These are phyloP conservation scores for Trypanosoma vivax DNA, from an alignment of 208 protist genomes.

Conservation along the genomic window DNA sequence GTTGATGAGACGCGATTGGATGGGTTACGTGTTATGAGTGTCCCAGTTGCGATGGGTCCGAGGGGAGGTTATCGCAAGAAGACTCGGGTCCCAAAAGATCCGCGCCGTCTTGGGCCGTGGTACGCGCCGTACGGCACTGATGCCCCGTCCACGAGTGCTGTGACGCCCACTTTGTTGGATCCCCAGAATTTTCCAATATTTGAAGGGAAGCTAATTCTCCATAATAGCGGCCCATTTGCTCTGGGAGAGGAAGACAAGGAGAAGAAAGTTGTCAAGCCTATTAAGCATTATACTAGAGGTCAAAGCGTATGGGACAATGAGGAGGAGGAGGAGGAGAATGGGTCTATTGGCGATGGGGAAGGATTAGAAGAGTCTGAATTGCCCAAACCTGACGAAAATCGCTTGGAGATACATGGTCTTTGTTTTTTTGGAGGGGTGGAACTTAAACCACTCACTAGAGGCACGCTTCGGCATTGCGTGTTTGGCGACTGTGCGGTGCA, in stretches of 20 bases:
- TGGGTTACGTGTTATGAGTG: conserved; percentile 49
- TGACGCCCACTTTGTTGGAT: conserved; percentile 47
- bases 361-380: conserved; percentile 3
- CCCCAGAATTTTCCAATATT: conserved; percentile 40
- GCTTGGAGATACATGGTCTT: conserved; percentile 43
- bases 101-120: conserved; percentile 59
- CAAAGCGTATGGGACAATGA: conserved; percentile 23
- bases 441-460: conserved; percentile 53
- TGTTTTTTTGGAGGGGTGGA: conserved; percentile 45
- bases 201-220: conserved; percentile 16
- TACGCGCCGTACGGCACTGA: conserved; percentile 28
- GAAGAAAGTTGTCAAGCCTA: conserved; percentile 2
- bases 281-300: conserved; percentile 19
- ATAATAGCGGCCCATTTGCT: conserved; percentile 17
- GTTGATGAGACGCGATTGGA: conserved; percentile 53
- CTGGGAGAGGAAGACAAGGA: conserved; percentile 10
- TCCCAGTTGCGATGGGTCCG: conserved; percentile 36
- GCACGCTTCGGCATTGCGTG: conserved; percentile 55
- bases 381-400: not conserved
- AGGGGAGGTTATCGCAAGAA: conserved; percentile 24
- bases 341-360: conserved; percentile 14
- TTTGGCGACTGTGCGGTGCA: conserved; percentile 24
- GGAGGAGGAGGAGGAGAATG: conserved; percentile 11
- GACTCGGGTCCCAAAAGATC: conserved; percentile 15
- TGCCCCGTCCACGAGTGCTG: not conserved